A percentile compares a stretch with the other conserved stretches of the same genome.
Evolutionary conservation across 2,329 filamentous ascomycete species (phyloP).

Genomic region (Simplicillium aogashimaense): DNA sequence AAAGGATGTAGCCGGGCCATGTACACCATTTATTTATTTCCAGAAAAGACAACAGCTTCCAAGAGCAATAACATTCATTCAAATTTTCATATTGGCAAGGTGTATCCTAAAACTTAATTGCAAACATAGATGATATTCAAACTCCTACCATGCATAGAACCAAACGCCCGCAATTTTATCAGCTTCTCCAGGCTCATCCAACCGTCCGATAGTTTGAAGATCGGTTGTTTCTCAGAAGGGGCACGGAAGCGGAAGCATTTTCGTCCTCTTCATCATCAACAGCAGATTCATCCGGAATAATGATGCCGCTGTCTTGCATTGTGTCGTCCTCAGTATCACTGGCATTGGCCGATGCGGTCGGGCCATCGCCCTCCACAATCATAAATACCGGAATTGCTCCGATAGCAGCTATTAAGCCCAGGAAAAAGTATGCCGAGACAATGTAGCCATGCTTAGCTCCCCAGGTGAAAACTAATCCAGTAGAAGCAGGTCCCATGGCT

Average conservation of each 20-base stretch:
- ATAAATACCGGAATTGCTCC: conserved; percentile 65
- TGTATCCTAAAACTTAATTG: too few relatives aligned
- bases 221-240: too few relatives aligned
- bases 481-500: conserved; percentile 65
- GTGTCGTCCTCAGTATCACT: conserved; percentile 24
- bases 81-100: too few relatives aligned
- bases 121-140: too few relatives aligned
- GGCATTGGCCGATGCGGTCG: conserved; percentile 19
- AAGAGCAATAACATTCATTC: background rate
- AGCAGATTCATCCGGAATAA: conserved; percentile 14
- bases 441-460: conserved; percentile 70
- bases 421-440: conserved; percentile 70
- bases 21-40: too few relatives aligned
- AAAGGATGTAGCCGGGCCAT: too few relatives aligned
- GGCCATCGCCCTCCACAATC: conserved; percentile 68
- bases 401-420: conserved; percentile 53
- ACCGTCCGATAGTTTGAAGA: too few relatives aligned
- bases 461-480: conserved; percentile 63
- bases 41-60: too few relatives aligned
- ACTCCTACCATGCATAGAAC: too few relatives aligned
- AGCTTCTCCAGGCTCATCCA: too few relatives aligned
- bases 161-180: too few relatives aligned
- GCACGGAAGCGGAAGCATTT: background rate
- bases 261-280: conserved; percentile 12
- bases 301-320: conserved; percentile 9